Evolutionary conservation across 78 protist genomes (phyloP), one percentile per base, ranked within the genome.

Genomic region (Reticulomyxa filosa): DNA sequence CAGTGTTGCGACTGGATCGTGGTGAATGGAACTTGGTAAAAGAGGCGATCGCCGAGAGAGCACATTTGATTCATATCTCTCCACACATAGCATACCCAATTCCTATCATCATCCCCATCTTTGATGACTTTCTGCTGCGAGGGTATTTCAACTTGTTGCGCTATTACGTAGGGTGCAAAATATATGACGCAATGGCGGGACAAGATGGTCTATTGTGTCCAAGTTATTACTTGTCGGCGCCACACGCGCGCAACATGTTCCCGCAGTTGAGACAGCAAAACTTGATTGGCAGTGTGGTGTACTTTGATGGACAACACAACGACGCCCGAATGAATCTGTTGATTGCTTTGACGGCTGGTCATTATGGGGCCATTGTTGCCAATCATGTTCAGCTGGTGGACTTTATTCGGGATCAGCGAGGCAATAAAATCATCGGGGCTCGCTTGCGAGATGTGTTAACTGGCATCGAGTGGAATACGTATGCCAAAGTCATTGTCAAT

Each of bases 51-150:
- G 1, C 0, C 39, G 62, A 55, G 62, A 36, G 62, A 36, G 46
- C 70, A 3, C 53, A 34, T 51, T 55, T 66, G 71, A 66, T 66
- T 32, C 57, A 66, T 7, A 32, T 42, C 11, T 61, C 71, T 0
- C 53, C 62, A 23, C 53, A 38, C 71, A 66, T 90, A 37, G 50
- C 89, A 3, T 32, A 38, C 25, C 70, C 79, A 22, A 52, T 86
- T 36, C 91, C 96, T 4, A 86, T 84, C 64, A 59, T 83, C 69
- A 62, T 80, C 8, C 95, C 95, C n/a, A 10, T 75, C 29, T 81
- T n/a, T n/a, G n/a, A n/a, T n/a, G n/a, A n/a, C n/a, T n/a, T n/a
- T n/a, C n/a, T n/a, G n/a, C 6, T 6, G 4, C 27, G 6, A 29
- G 57, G 25, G 4, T 17, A 3, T 51, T 27, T 51, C 4, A 29